Conservation (phyloP, 176 grass and related monocot species). For the Rhynchospora tenuis region DNA sequence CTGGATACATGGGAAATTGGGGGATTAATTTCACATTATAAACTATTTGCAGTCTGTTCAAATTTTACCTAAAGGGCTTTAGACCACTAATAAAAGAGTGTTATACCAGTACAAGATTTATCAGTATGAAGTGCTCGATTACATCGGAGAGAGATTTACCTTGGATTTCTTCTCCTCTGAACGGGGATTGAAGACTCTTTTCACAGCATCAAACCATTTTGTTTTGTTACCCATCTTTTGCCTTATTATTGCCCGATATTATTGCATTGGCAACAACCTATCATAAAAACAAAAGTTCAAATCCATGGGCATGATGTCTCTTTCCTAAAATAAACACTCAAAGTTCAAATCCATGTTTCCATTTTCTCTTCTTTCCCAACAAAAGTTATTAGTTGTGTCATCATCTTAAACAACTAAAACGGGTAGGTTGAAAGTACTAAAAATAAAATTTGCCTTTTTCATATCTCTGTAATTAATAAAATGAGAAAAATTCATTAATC, state of each 20-base stretch:
- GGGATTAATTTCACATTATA: background rate
- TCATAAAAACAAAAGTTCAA: background rate
- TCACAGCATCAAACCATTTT: conserved; percentile 70
- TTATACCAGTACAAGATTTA: background rate
- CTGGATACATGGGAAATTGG: background rate
- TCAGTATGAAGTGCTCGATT: background rate
- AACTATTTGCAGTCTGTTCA: background rate
- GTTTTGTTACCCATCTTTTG: conserved; percentile 63
- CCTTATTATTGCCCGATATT: background rate
- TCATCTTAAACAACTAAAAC: background rate
- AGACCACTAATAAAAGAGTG: background rate
- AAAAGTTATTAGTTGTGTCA: conserved; percentile 2
- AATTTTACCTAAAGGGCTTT: background rate
- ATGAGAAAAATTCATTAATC: background rate
- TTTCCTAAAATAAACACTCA: background rate
- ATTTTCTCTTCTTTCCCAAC: background rate
- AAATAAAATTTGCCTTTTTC: background rate
- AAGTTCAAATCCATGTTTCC: background rate
- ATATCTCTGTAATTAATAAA: background rate
- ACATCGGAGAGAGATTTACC: conserved; percentile 29
- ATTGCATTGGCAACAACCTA: background rate
- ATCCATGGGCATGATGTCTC: background rate
- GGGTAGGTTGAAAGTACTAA: background rate
- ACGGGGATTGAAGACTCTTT: conserved; percentile 63
- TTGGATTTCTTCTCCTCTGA: conserved; percentile 50